Conservation (phyloP, 257 asterid genomes). For the Haberlea rhodopensis region DNA sequence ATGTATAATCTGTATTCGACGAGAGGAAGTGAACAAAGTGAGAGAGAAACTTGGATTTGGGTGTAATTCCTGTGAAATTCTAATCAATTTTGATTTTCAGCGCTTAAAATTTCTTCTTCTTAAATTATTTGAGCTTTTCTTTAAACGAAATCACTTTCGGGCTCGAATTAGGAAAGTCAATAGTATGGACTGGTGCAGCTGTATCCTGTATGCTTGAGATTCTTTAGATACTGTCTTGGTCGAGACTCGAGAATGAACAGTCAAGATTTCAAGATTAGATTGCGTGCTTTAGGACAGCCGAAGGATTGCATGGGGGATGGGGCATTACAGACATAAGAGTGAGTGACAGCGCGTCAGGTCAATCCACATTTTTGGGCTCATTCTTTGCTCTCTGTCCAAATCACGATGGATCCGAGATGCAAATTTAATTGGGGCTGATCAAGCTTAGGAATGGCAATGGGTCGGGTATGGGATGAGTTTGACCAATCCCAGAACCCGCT, state of each 20-base stretch:
- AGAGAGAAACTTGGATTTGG: slow-evolving; percentile 20
- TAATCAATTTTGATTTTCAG: slow-evolving; percentile 30
- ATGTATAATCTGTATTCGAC: background rate
- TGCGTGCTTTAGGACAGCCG: slow-evolving; percentile 23
- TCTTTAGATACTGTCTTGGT: background rate
- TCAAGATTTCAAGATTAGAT: slow-evolving; percentile 17
- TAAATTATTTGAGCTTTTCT: slow-evolving; percentile 3
- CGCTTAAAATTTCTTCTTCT: slow-evolving; percentile 24
- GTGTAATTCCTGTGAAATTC: slow-evolving; percentile 13
- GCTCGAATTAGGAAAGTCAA: slow-evolving; percentile 31
- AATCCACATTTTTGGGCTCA: too few relatives aligned
- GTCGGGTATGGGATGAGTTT: too few relatives aligned
- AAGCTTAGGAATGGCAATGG: too few relatives aligned
- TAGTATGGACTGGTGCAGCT: slow-evolving; percentile 9
- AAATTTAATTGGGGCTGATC: too few relatives aligned
- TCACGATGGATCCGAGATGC: too few relatives aligned
- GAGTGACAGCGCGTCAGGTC: slow-evolving; percentile 24
- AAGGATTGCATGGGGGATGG: background rate
- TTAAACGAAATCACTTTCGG: slow-evolving; percentile 31
- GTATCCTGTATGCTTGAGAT: slow-evolving; percentile 27
- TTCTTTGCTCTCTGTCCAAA: too few relatives aligned
- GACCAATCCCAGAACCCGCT: too few relatives aligned
- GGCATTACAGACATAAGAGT: background rate
- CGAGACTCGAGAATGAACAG: slow-evolving; percentile 28
- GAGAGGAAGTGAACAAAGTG: background rate